phyloP scores from a whole-genome alignment of 345 rosid genomes.

The Citrus medica region DNA sequence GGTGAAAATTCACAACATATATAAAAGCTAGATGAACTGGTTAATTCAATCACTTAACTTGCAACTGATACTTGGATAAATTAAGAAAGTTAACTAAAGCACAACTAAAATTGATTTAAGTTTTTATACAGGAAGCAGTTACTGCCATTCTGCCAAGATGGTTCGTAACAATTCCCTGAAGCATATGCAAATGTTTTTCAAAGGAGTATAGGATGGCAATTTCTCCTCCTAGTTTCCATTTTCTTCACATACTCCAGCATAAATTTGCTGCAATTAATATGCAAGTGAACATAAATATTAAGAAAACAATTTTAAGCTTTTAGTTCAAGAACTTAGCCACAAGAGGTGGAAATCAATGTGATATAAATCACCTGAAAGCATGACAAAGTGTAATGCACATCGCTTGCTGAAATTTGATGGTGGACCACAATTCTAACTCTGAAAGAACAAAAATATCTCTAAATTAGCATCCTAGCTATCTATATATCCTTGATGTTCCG shows the following conservation, averaged over 20 bases:
- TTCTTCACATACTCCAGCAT: constrained; percentile 28
- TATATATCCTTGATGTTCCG: neutral
- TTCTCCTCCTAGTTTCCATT: constrained; percentile 23
- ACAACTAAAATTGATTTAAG: neutral
- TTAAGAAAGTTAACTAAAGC: neutral
- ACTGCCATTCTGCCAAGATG: neutral
- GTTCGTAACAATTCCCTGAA: neutral
- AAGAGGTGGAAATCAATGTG: neutral
- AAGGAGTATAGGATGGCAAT: neutral
- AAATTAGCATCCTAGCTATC: neutral
- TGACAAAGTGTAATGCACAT: constrained; percentile 62
- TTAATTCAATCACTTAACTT: neutral
- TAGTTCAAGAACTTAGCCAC: neutral
- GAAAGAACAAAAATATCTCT: constrained; percentile 11
- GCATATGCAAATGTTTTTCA: neutral
- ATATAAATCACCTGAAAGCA: constrained; percentile 54
- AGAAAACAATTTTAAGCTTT: neutral
- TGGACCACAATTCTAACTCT: constrained; percentile 81
- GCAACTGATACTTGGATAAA: neutral
- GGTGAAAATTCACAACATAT: too few species aligned
- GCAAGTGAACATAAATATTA: neutral
- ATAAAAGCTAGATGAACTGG: too few species aligned
- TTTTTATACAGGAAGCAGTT: neutral
- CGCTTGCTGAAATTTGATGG: constrained; percentile 75
- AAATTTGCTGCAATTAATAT: constrained; percentile 37